Base-by-base conservation (phyloP, 768 basidiomycete species). In the Butyriboletus loyo region DNA sequence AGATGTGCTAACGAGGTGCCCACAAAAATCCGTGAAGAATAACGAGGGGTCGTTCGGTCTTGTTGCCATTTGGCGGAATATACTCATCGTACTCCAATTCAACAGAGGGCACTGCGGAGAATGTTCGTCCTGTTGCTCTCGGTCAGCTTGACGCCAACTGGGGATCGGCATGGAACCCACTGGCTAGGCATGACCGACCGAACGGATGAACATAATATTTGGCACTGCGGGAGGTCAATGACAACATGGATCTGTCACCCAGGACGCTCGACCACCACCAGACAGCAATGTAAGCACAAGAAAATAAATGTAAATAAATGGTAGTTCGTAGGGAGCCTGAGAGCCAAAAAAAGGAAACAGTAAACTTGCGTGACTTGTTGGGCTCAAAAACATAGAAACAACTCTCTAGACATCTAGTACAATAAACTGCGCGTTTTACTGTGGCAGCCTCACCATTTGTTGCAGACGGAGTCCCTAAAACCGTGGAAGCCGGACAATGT, bases 1-100 rank as follows among this genome's bases (percentile, higher is more conserved):
- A 44, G 24, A 13, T 28, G 14, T 9, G 27, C 8, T 13, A 5
- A 52, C 2, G 22, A 32, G 30, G 22, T 54, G 59, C 82, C 63
- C 54, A 85, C 84, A 86, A 82, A 50, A 86, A 71, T 4, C 85
- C 85, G 60, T 86, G 85, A 13, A 85, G 70, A 39, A 86, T 82
- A 8, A 85, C 65, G 36, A 85, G 65, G 0, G 84, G 76, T 28
- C 64, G 70, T 30, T 77, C 73, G 3, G 56, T 62, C 47, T 58
- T 66, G 56, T 69, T 71, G 1, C 60, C 63, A 36, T 60, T 48
- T 5, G 51, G 36, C 25, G 69, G 70, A 46, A 66, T 59, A 36
- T 71, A 53, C 15, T 57, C 63, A 30, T 74, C 73, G 38, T 73
- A 67, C 22, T 52, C 57, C 15, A 74, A 53, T 45, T 68, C 57